Conservation (phyloP, 179 eudicot species). For the Dionaea muscipula region DNA sequence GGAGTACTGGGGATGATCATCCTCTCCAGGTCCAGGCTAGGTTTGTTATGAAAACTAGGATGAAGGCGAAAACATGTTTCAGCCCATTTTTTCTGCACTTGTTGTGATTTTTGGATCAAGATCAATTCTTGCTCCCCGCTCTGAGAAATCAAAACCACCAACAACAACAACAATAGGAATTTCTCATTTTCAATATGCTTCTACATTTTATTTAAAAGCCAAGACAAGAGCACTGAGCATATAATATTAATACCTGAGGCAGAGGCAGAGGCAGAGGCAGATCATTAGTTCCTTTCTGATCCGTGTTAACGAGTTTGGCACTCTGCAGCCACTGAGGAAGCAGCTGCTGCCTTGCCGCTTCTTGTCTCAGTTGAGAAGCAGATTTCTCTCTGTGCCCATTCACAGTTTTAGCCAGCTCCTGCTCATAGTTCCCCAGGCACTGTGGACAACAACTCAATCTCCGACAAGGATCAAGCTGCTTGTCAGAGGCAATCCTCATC, state of each 20-base stretch:
- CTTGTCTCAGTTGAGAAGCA: constrained; percentile 24
- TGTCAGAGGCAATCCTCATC: constrained; percentile 32
- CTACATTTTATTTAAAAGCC: too few species aligned
- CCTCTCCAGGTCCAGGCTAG: constrained; percentile 31
- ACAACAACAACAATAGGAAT: constrained; percentile 5
- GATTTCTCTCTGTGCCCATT: constrained; percentile 37
- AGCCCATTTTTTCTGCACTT: constrained; percentile 80
- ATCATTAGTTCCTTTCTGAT: constrained; percentile 16
- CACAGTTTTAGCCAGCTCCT: constrained; percentile 40
- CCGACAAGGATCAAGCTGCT: constrained; percentile 30
- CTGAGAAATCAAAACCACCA: constrained; percentile 21
- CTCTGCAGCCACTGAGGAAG: constrained; percentile 83
- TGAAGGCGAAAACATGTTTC: constrained; percentile 63
- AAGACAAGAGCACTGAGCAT: constrained; percentile 2
- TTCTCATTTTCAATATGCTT: not conserved
- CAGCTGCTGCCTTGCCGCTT: constrained; percentile 25
- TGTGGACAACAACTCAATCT: constrained; percentile 46
- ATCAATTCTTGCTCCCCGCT: constrained; percentile 41
- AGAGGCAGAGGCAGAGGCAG: too few species aligned
- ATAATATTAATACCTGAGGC: constrained; percentile 50
- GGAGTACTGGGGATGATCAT: constrained; percentile 29
- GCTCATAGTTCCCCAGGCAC: constrained; percentile 49
- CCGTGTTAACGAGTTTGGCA: constrained; percentile 27
- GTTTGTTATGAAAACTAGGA: constrained; percentile 43
- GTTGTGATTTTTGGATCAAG: constrained; percentile 45